Evolutionary conservation across 495 filamentous ascomycete genomes (phyloP).

Genomic region (Bathelium albidoporum): DNA sequence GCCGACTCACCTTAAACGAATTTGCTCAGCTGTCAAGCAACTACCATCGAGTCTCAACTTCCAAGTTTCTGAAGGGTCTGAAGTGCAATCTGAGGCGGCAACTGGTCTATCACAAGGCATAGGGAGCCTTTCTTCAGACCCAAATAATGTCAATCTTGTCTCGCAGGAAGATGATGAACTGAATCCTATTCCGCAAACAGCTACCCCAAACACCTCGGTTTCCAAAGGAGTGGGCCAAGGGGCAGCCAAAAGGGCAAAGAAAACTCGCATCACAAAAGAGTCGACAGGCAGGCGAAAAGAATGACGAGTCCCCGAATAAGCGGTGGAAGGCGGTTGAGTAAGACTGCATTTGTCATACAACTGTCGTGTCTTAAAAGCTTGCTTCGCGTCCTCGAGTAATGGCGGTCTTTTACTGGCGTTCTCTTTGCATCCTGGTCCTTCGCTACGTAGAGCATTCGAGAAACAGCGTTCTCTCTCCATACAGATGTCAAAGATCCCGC

Average conservation of each 20-base stretch:
- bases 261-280: neutral
- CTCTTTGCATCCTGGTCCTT: too few relatives aligned
- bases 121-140: neutral
- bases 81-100: slow-evolving; percentile 3
- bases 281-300: neutral
- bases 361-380: too few relatives aligned
- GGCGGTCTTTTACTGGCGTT: too few relatives aligned
- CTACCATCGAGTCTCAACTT: slow-evolving; percentile 23
- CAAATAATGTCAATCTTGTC: neutral
- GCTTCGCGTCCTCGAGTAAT: too few relatives aligned
- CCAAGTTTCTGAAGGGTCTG: slow-evolving; percentile 12
- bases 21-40: slow-evolving; percentile 31
- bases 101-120: neutral
- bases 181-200: neutral
- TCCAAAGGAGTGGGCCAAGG: slow-evolving; percentile 1
- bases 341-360: too few relatives aligned
- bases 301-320: too few relatives aligned
- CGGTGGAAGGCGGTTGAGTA: too few relatives aligned
- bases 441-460: too few relatives aligned
- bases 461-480: too few relatives aligned
- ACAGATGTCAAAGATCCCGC: too few relatives aligned
- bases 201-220: neutral
- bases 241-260: slow-evolving; percentile 3
- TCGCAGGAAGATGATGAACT: neutral
- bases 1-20: slow-evolving; percentile 17